Evolutionary conservation across 1,139 yeast species (phyloP).

Genomic region (Pneumocystis sp.): DNA sequence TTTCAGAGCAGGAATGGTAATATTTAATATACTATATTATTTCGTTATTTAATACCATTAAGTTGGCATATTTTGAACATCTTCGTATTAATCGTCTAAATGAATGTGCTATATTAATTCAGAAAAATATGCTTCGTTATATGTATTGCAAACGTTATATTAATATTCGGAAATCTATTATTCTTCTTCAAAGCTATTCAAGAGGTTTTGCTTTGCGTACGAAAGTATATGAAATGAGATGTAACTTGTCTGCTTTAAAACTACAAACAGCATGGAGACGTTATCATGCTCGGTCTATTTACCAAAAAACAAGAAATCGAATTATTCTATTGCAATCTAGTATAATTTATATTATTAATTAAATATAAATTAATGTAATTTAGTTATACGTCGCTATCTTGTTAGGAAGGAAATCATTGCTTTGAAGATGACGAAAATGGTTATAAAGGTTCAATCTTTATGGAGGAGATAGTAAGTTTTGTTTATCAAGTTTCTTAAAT

Average conservation of each 20-base stretch:
- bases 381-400: constrained; percentile 46
- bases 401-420: constrained; percentile 38
- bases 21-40: background rate
- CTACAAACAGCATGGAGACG: constrained; percentile 68
- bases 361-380: background rate
- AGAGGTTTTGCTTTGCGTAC: constrained; percentile 52
- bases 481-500: constrained; percentile 26
- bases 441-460: constrained; percentile 52
- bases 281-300: constrained; percentile 37
- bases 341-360: background rate
- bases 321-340: constrained; percentile 42
- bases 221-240: constrained; percentile 43
- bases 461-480: constrained; percentile 24
- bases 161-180: constrained; percentile 41
- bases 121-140: constrained; percentile 57
- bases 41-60: background rate
- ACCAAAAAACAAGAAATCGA: constrained; percentile 32
- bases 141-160: constrained; percentile 42
- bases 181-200: constrained; percentile 42
- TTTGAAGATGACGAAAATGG: constrained; percentile 45
- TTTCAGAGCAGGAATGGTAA: constrained; percentile 71
- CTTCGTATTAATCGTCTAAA: constrained; percentile 63
- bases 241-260: constrained; percentile 47
- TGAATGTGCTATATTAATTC: constrained; percentile 68
- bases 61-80: constrained; percentile 69